Evolutionary conservation across 352 stramenopile species (phyloP).

Genomic region (Aphanomyces astaci): DNA sequence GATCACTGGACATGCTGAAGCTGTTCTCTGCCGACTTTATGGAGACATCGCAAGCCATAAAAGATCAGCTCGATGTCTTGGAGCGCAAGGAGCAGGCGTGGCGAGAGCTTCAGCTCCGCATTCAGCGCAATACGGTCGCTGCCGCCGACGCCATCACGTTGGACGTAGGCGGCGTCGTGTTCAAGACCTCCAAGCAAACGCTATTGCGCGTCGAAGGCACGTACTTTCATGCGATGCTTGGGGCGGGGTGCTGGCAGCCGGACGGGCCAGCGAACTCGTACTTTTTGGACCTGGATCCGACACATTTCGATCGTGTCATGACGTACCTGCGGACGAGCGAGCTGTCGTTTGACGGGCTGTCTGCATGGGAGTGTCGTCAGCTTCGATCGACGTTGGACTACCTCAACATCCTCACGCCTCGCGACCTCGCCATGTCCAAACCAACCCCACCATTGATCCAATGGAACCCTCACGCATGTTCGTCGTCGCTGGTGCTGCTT

Average conservation of each 20-base stretch:
- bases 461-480: conserved; percentile 7
- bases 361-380: neutral
- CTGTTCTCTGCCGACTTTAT: conserved; percentile 13
- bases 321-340: conserved; percentile 16
- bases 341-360: conserved; percentile 19
- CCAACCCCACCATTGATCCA: neutral
- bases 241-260: conserved; percentile 13
- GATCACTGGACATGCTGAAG: conserved; percentile 17
- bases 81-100: conserved; percentile 12
- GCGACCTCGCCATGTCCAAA: neutral
- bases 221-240: conserved; percentile 23
- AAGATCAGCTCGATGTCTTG: conserved; percentile 9
- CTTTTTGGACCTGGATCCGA: conserved; percentile 24
- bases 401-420: conserved; percentile 14
- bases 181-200: conserved; percentile 19
- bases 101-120: neutral
- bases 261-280: neutral
- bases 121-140: neutral
- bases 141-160: conserved; percentile 13
- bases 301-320: conserved; percentile 23
- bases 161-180: conserved; percentile 17
- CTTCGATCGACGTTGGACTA: conserved; percentile 17
- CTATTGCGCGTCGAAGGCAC: conserved; percentile 21
- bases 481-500: neutral
- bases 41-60: neutral